Evolutionary conservation across 129 eudicot species (phyloP), one percentile per base, ranked within the genome.

Genomic region (Arctium lappa): DNA sequence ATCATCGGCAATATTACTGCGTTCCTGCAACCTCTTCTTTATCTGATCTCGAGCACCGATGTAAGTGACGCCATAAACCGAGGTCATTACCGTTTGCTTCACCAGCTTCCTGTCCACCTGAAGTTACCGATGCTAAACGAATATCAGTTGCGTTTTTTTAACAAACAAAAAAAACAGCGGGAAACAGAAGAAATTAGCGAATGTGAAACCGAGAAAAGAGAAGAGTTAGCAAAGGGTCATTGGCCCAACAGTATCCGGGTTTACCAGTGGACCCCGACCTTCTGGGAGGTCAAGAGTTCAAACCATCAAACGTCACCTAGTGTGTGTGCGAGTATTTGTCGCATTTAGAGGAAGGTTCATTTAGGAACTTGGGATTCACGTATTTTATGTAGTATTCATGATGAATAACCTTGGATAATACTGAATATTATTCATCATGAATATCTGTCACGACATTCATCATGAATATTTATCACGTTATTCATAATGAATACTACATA

Each of bases 31-130:
- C 87, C 99, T 91, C 76, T 89, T 88, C 76, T 88, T 91, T 73
- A 95, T 95, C 88, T 95, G 99, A 76, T 95, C 99, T 38, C 99
- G 86, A 74, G 99, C 99, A 78, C 99, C 97, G 68, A 93, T 87
- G 73, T 88, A 95, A 9, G 99, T 95, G 82, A 95, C 99, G 69
- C 99, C 97, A 92, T 95, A 95, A 71, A 95, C 99, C 12, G 99
- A 95, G 32, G 99, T 95, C 99, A 95, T 95, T 42, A 95, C 99
- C 1, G 99, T 95, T 89, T 95, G 99, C 87, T 95, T 95, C 44
- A 95, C 99, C 73, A 95, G 87, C 86, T 95, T 93, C 86, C 99
- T 90, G 90, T 93, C 97, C 81, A 95, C 97, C 99, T 95, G 78
- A 39, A 73, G 53, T 66, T 33, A 34, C 37, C 36, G 53, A 76